Percentiles rank a stretch among this genome's conserved stretches.
phyloP scores from a whole-genome alignment of 2,329 filamentous ascomycete species.

The Fusarium coicis region DNA sequence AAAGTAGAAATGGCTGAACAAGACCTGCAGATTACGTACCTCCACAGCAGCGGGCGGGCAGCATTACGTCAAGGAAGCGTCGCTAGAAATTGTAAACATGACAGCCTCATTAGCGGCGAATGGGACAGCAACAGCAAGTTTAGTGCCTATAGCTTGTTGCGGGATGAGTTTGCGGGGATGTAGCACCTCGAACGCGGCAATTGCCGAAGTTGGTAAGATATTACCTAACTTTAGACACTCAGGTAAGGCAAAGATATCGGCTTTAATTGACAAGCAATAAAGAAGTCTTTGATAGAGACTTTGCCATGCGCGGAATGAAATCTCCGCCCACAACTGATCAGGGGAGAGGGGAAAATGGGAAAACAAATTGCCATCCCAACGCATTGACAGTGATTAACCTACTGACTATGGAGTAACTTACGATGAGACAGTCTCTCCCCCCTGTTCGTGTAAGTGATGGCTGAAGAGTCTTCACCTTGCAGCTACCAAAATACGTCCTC shows the following conservation, averaged over 20 bases:
- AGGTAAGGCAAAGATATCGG: not conserved
- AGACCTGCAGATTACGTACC: constrained; percentile 7
- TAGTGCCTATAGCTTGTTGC: not conserved
- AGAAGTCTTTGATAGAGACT: not conserved
- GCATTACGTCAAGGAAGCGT: constrained; percentile 25
- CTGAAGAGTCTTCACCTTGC: not conserved
- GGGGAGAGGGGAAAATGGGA: not conserved
- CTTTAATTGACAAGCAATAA: not conserved
- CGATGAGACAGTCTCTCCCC: not conserved
- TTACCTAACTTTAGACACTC: not conserved
- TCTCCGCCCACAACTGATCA: not conserved
- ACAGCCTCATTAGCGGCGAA: not conserved
- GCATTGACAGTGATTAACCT: not conserved
- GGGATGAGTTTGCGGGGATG: constrained; percentile 1
- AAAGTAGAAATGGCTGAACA: constrained; percentile 21
- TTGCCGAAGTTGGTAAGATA: not conserved
- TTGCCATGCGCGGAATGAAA: not conserved
- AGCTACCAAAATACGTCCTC: not conserved
- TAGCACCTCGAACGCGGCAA: not conserved
- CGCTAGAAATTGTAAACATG: not conserved
- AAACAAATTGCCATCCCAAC: not conserved
- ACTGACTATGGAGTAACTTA: not conserved
- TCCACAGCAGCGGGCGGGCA: not conserved
- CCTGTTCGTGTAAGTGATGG: not conserved
- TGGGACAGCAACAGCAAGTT: not conserved